These are phyloP conservation scores for Ambrosiella xylebori DNA, from an alignment of 2,329 filamentous ascomycete species.

Conservation along the genomic window DNA sequence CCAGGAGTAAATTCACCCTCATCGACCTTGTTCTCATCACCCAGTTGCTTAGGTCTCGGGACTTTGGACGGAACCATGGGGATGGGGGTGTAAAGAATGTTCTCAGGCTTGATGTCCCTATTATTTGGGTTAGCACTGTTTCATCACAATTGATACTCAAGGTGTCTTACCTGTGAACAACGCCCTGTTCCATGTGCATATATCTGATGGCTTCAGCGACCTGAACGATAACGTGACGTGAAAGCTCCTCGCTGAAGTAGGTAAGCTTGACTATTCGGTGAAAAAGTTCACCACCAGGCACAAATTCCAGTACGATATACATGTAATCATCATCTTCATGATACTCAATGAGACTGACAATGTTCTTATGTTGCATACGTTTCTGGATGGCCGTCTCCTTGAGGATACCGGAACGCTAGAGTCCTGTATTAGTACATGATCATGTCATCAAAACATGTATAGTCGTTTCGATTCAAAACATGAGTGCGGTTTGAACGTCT, in stretches of 20 bases:
- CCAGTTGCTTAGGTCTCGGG: conserved; percentile 64
- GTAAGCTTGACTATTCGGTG: conserved; percentile 96
- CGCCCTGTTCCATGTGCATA: conserved; percentile 81
- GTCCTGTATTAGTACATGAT: not conserved
- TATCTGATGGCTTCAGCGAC: conserved; percentile 88
- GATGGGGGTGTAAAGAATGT: conserved; percentile 79
- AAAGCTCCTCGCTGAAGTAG: conserved; percentile 93
- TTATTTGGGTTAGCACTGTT: not conserved
- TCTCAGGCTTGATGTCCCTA: conserved; percentile 97
- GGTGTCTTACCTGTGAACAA: conserved; percentile 74
- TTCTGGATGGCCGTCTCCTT: conserved; percentile 99
- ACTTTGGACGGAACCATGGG: conserved; percentile 64
- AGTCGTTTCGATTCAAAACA: too few species aligned
- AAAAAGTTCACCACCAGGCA: conserved; percentile 89
- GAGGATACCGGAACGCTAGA: conserved; percentile 82
- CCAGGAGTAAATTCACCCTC: conserved; percentile 84
- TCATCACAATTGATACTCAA: not conserved
- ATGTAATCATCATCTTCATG: conserved; percentile 90
- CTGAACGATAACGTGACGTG: conserved; percentile 83
- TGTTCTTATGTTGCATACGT: conserved; percentile 87
- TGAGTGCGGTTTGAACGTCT: too few species aligned
- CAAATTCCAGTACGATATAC: conserved; percentile 90
- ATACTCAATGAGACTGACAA: conserved; percentile 85
- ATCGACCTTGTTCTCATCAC: conserved; percentile 93
- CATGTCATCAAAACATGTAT: too few species aligned